Base-by-base conservation (phyloP, 352 stramenopile species). In the Albugo laibachii region DNA sequence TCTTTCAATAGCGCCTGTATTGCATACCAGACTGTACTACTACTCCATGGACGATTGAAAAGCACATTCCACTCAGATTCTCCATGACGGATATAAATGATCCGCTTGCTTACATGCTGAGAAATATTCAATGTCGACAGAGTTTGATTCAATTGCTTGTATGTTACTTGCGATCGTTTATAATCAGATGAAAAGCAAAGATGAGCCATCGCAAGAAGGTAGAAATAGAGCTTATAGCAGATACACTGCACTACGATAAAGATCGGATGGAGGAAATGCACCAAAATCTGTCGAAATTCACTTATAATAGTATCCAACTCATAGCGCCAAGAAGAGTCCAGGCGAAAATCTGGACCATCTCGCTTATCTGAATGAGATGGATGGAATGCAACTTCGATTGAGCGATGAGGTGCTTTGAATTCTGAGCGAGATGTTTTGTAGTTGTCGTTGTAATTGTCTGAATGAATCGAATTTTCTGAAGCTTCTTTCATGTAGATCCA, bases 61-160 rank as follows among this genome's bases (percentile, higher is more conserved):
- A 91, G 59, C 44, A 80, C 66, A 54, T 93, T 93, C 80, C 80
- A 92, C 53, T 86, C 70, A 39, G 75, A 89, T 59, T 93, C 80
- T 27, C 69, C 76, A 41, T 93, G 80, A n/a, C 80, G 70, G 18
- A 92, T 62, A 52, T 92, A 92, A 8, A 93, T 41, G 24, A 93
- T 60, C 39, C 67, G 75, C 59, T 83, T 85, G 27, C 11, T 27
- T 12, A 10, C 24, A 31, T 31, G 24, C 8, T 31, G 24, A 31
- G 8, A 31, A 3, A 8, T 4, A 15, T 11, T 11, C 1, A 3
- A 19, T 10, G 6, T 18, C 31, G 36, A 20, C 24, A 13, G 4
- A 50, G 8, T 11, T 12, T 20, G 11, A 21, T 27, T 2, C 11
- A 13, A 27, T 41, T 5, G 31, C 13, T 18, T 40, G 20, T 3